Conservation (phyloP, 225 moss, liverwort and hornwort genomes). For the Bryoerythrophyllum caledonicum region DNA sequence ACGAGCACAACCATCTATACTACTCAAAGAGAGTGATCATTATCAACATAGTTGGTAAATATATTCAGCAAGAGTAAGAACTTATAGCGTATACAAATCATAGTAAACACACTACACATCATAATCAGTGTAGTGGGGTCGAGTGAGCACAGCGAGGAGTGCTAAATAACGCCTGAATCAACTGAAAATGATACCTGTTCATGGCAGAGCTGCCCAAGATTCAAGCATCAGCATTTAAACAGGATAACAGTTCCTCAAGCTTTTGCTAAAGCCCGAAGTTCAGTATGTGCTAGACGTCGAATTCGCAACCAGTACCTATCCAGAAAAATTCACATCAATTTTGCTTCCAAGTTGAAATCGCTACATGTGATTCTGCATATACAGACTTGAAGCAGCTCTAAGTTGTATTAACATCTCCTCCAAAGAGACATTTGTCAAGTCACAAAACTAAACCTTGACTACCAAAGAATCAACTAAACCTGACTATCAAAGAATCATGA, state of each 20-base stretch:
- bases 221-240: not conserved
- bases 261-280: not conserved
- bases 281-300: not conserved
- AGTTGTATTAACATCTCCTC: not conserved
- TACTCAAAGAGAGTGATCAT: too few species aligned
- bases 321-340: not conserved
- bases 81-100: too few species aligned
- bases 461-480: conserved; percentile 24
- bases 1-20: too few species aligned
- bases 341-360: not conserved
- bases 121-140: too few species aligned
- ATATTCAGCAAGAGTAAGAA: too few species aligned
- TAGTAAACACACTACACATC: too few species aligned
- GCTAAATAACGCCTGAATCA: not conserved
- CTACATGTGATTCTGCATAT: not conserved
- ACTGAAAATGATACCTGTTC: not conserved
- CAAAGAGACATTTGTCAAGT: too few species aligned
- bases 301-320: not conserved
- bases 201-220: not conserved
- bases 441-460: conserved; percentile 29
- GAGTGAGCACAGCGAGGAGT: too few species aligned
- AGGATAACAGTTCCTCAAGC: not conserved
- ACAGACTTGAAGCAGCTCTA: not conserved
- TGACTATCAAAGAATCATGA: conserved; percentile 48
- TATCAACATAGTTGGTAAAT: too few species aligned